Percentiles rank a stretch among this genome's conserved stretches.
phyloP scores from a whole-genome alignment of 129 eudicot genomes.

The Sambucus nigra region DNA sequence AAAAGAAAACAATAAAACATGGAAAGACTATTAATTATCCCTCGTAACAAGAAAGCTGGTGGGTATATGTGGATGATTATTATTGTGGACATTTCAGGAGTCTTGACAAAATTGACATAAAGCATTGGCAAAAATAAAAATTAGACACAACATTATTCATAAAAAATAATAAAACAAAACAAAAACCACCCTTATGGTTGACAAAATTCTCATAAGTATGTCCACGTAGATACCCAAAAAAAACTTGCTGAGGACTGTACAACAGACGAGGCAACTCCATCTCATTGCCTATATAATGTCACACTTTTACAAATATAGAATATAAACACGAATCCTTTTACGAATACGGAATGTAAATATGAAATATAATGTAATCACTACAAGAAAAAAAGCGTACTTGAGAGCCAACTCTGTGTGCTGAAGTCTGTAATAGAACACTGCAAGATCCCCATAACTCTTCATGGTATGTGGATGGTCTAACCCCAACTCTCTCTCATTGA shows the following conservation, averaged over 20 bases:
- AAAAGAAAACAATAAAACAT: background rate
- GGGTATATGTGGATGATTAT: background rate
- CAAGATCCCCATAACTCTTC: conserved; percentile 99
- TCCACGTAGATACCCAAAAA: too few relatives aligned
- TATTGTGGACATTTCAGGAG: background rate
- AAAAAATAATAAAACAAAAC: background rate
- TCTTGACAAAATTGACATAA: background rate
- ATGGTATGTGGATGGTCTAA: conserved; percentile 98
- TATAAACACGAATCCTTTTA: background rate
- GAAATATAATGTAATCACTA: background rate
- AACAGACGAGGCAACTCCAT: too few relatives aligned
- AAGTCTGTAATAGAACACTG: conserved; percentile 92
- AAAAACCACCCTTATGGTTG: too few relatives aligned
- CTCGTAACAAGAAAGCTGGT: background rate
- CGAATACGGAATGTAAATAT: conserved; percentile 6
- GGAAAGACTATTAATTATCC: background rate
- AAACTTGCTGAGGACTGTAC: too few relatives aligned
- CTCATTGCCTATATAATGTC: too few relatives aligned
- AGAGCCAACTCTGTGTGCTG: conserved; percentile 93
- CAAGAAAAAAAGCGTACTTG: conserved; percentile 41
- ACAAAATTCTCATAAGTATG: too few relatives aligned
- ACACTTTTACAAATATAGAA: too few relatives aligned
- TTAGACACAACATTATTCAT: background rate
- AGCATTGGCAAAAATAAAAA: background rate
- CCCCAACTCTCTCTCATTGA: conserved; percentile 97